Percentiles rank a stretch among this genome's conserved stretches.
Conservation (phyloP, 169 alveolate species). For the Eimeria necatrix region DNA sequence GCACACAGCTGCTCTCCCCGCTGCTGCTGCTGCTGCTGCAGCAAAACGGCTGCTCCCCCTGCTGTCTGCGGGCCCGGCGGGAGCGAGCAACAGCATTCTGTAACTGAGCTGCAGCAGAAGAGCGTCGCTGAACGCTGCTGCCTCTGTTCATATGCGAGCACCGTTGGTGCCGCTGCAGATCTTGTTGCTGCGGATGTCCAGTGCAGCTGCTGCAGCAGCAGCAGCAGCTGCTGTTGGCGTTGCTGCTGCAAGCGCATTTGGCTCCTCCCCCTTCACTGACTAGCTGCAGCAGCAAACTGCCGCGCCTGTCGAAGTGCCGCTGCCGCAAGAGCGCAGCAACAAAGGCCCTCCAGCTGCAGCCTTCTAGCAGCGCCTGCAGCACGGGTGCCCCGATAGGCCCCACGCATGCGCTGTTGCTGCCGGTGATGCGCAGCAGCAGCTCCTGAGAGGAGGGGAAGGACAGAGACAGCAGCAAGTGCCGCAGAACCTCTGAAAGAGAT, state of each 20-base stretch:
- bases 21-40: conserved; percentile 52
- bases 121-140: background rate
- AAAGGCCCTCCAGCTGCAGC: conserved; percentile 26
- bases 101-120: background rate
- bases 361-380: conserved; percentile 31
- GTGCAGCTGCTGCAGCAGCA: conserved; percentile 8
- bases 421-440: conserved; percentile 64
- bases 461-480: conserved; percentile 40
- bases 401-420: conserved; percentile 76
- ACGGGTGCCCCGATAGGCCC: conserved; percentile 52
- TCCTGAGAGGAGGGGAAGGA: conserved; percentile 62
- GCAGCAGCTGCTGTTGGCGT: background rate
- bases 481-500: conserved; percentile 61
- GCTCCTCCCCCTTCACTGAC: background rate
- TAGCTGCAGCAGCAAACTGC: conserved; percentile 1
- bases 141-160: background rate
- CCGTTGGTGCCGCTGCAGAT: background rate
- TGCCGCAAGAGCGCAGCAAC: background rate
- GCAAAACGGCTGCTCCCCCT: background rate
- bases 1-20: conserved; percentile 31
- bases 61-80: conserved; percentile 1
- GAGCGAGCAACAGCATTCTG: background rate
- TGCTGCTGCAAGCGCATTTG: background rate
- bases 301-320: conserved; percentile 5
- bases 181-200: background rate